These are phyloP conservation scores for Pelargonium fulgidum DNA, from an alignment of 441 rosid species.

Conservation along the genomic window DNA sequence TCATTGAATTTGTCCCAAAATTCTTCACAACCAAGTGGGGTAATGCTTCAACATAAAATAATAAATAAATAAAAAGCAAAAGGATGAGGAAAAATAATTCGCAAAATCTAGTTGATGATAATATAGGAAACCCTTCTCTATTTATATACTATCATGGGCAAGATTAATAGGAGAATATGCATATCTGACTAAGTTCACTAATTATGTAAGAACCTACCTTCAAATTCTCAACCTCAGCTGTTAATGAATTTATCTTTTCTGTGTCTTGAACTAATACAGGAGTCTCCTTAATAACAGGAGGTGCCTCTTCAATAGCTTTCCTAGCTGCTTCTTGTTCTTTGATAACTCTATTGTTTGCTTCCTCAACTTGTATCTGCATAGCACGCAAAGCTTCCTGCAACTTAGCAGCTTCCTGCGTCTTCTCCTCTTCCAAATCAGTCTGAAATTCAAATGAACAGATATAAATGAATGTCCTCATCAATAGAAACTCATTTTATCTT, in stretches of 20 bases:
- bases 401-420: slow-evolving; percentile 78
- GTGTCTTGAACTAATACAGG: slow-evolving; percentile 84
- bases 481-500: background rate
- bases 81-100: too few relatives aligned
- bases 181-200: background rate
- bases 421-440: slow-evolving; percentile 95
- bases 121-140: background rate
- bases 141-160: background rate
- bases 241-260: slow-evolving; percentile 56
- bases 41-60: too few relatives aligned
- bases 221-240: slow-evolving; percentile 67
- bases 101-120: background rate
- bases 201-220: slow-evolving; percentile 44
- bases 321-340: slow-evolving; percentile 85
- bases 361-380: slow-evolving; percentile 66
- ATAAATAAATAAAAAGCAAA: too few relatives aligned
- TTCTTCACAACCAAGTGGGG: too few relatives aligned
- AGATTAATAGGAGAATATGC: slow-evolving; percentile 11
- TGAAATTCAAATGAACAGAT: slow-evolving; percentile 29
- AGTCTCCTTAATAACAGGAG: slow-evolving; percentile 71
- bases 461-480: slow-evolving; percentile 17
- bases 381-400: slow-evolving; percentile 64
- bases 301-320: slow-evolving; percentile 85
- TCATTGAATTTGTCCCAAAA: background rate
- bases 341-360: slow-evolving; percentile 58